Conservation (phyloP, 2,329 filamentous ascomycete genomes). For the Fusarium sacchari region DNA sequence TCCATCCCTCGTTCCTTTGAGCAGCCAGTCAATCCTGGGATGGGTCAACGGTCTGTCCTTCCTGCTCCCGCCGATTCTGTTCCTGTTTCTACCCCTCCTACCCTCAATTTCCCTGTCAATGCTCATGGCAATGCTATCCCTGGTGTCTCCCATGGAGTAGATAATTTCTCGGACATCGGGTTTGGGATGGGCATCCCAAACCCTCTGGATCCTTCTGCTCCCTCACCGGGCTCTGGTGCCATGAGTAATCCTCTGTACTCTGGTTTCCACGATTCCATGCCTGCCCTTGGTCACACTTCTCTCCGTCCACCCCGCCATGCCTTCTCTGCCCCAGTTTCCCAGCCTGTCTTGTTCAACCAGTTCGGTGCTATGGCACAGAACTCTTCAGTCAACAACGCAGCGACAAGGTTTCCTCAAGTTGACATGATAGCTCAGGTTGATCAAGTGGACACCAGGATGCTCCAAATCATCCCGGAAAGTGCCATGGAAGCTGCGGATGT, state of each 20-base stretch:
- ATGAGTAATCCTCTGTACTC: not conserved
- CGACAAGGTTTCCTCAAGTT: not conserved
- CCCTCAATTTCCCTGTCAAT: not conserved
- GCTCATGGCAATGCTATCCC: not conserved
- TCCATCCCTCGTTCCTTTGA: too few species aligned
- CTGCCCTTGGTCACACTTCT: not conserved
- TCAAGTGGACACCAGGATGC: too few species aligned
- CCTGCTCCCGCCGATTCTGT: not conserved
- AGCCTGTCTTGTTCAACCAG: not conserved
- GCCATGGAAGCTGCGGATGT: not conserved
- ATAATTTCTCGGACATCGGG: not conserved
- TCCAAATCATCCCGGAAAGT: accelerated
- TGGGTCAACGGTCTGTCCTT: accelerated
- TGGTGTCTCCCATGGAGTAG: not conserved
- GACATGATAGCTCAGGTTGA: not conserved
- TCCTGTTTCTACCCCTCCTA: not conserved
- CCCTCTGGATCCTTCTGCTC: not conserved
- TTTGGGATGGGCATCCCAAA: not conserved
- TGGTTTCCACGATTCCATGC: not conserved
- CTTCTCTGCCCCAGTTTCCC: not conserved
- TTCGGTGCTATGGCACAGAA: not conserved
- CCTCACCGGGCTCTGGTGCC: not conserved
- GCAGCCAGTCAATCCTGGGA: not conserved
- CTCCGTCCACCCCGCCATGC: not conserved
- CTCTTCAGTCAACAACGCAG: accelerated